Percentiles rank a stretch among this genome's conserved stretches.
Conservation (phyloP, 2,329 filamentous ascomycete species). For the Alternaria brassicicola region DNA sequence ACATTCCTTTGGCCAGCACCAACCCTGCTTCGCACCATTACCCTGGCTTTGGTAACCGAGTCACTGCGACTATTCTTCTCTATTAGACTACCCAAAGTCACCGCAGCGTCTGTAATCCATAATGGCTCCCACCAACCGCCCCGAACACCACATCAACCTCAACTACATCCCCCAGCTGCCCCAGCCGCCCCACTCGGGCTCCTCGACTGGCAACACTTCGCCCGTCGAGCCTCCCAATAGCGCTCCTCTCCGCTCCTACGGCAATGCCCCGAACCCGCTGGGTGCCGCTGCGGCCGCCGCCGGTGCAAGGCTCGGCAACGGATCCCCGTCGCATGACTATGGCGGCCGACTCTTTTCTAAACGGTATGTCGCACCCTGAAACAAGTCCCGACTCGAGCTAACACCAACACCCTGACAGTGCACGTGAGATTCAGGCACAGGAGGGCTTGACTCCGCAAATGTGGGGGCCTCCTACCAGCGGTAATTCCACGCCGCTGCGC, state of each 20-base stretch:
- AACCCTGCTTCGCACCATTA: constrained; percentile 43
- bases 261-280: constrained; percentile 66
- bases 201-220: constrained; percentile 80
- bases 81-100: constrained; percentile 31
- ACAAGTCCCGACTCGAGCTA: constrained; percentile 38
- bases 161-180: constrained; percentile 76
- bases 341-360: constrained; percentile 83
- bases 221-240: constrained; percentile 74
- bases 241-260: constrained; percentile 71
- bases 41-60: constrained; percentile 50
- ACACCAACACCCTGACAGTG: constrained; percentile 61
- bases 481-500: constrained; percentile 92
- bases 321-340: constrained; percentile 95
- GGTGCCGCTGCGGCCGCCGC: constrained; percentile 59
- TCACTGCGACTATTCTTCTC: constrained; percentile 37
- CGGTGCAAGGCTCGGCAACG: constrained; percentile 77
- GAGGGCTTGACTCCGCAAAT: constrained; percentile 78
- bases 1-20: constrained; percentile 53
- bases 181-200: constrained; percentile 73
- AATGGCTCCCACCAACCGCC: constrained; percentile 84
- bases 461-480: constrained; percentile 95
- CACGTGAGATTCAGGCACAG: constrained; percentile 95
- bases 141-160: constrained; percentile 81
- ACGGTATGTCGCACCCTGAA: constrained; percentile 67
- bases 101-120: constrained; percentile 70